Percentiles rank a stretch among this genome's conserved stretches.
Conservation (phyloP, 2,329 filamentous ascomycete genomes). For the Penicillium sclerotigenum region DNA sequence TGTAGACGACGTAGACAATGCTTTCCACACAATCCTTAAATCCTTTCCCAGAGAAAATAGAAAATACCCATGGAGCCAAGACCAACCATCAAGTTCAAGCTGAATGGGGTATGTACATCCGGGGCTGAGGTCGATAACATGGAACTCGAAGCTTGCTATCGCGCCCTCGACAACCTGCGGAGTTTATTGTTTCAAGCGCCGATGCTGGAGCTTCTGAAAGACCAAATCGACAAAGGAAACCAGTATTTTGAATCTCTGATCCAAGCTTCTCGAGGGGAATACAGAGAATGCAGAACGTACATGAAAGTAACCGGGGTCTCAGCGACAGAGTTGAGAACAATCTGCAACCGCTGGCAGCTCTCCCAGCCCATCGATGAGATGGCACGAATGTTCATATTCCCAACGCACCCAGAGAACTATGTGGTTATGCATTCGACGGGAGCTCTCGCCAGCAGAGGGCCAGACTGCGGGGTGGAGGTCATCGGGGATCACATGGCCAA, state of each 20-base stretch:
- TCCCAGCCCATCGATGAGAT: background rate
- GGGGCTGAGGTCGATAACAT: background rate
- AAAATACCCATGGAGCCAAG: background rate
- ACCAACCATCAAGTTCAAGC: background rate
- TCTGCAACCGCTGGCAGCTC: background rate
- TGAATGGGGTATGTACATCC: background rate
- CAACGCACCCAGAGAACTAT: slow-evolving; percentile 6
- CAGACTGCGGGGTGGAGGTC: slow-evolving; percentile 2
- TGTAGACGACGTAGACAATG: background rate
- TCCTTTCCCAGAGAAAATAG: background rate
- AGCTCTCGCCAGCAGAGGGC: background rate
- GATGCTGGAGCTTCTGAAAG: background rate
- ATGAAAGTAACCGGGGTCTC: slow-evolving; percentile 1
- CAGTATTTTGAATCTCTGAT: slow-evolving; percentile 3
- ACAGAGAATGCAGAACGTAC: background rate
- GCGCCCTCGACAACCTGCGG: slow-evolving; percentile 2
- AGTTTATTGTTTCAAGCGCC: slow-evolving; percentile 1
- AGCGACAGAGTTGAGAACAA: background rate
- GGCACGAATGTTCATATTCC: background rate
- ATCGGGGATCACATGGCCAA: slow-evolving; percentile 7
- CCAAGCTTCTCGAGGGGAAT: background rate
- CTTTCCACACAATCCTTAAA: background rate
- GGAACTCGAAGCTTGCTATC: slow-evolving; percentile 4
- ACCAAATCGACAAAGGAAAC: slow-evolving; percentile 4
- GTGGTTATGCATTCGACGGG: background rate